A percentile compares a stretch with the other conserved stretches of the same genome.
Evolutionary conservation across 2,329 filamentous ascomycete genomes (phyloP).

Genomic region (Podosphaera fusca): DNA sequence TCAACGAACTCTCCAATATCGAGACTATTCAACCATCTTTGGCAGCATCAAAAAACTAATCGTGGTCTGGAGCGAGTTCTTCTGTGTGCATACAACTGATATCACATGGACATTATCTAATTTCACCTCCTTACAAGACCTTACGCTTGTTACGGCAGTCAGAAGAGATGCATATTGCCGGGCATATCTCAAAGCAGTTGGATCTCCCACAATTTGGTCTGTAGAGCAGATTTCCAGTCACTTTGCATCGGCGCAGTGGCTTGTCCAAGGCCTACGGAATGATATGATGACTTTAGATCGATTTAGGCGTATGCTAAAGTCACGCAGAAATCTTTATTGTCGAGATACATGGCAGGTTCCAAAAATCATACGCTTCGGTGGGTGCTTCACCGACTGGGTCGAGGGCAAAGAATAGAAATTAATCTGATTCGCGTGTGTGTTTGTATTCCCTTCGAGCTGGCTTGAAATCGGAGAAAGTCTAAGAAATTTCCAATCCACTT

Average conservation of each 20-base stretch:
- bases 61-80: conserved; percentile 1
- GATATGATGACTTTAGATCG: conserved; percentile 1
- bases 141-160: not conserved
- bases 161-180: conserved; percentile 1
- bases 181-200: conserved; percentile 1
- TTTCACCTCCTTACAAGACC: not conserved
- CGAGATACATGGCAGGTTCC: not conserved
- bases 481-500: not conserved
- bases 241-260: not conserved
- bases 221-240: conserved; percentile 1
- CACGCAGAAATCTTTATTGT: not conserved
- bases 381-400: conserved; percentile 1
- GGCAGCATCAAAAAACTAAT: not conserved
- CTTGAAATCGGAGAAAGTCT: not conserved
- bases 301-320: not conserved
- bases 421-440: not conserved
- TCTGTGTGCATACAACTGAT: conserved; percentile 1
- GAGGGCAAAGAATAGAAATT: not conserved
- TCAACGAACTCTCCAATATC: not conserved
- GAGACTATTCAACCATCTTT: not conserved
- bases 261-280: conserved; percentile 1
- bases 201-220: not conserved
- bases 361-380: not conserved
- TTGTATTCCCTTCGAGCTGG: not conserved
- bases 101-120: conserved; percentile 1